Evolutionary conservation across 768 basidiomycete genomes (phyloP), one percentile per base, ranked within the genome.

Genomic region (Boletus reticuloceps): DNA sequence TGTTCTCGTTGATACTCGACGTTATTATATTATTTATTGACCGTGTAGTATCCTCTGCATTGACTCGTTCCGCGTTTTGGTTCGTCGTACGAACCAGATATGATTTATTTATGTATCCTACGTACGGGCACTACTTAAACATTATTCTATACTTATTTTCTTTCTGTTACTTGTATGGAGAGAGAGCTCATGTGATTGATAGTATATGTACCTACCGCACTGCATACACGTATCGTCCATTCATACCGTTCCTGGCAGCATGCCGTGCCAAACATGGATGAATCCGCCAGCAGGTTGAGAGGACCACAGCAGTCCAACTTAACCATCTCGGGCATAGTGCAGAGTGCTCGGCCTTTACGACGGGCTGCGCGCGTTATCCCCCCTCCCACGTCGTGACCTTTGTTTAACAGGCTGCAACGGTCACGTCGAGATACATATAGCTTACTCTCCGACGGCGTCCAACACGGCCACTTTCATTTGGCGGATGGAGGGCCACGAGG

Each of bases 381-480:
- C 34, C 59, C 37, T 29, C 49, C 11, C 22, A 22, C 12, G 36
- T 36, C 31, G 44, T 29, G 39, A 39, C 31, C 34, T 36, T 27
- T n/a, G 8, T 39, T 25, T 34, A 45, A 48, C 43, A 25, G 34
- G 38, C 32, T 45, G 20, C 40, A 20, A 48, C 63, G 51, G 62
- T 45, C 55, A 61, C 9, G 54, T 51, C 47, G 53, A 51, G 27
- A 39, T 19, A 49, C 5, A 39, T n/a, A 49, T 41, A 53, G 32
- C 17, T 14, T 41, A 45, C 31, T 52, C 43, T 51, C 52, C 59
- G 37, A 22, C 31, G 56, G 59, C 56, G 51, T 59, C 52, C 38
- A 39, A 52, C 62, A 63, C 61, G 55, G 62, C 53, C 55, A 49
- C 55, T 38, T 59, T 63, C 58, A 63, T 61, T 59, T 53, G 32